phyloP scores from a whole-genome alignment of 2,329 filamentous ascomycete species.

The Penicillium sp. region DNA sequence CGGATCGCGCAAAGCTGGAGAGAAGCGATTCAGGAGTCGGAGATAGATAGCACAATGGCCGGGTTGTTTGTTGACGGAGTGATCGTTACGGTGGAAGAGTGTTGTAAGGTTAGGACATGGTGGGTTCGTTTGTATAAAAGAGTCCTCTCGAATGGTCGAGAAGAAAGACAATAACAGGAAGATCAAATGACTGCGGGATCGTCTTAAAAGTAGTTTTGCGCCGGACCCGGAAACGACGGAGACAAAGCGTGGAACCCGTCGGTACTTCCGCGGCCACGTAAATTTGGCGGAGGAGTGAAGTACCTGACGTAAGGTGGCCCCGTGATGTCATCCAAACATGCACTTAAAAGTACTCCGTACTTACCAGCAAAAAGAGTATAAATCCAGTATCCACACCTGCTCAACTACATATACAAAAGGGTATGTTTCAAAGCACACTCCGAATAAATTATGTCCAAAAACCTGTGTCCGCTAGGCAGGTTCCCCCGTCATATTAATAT shows the following conservation, averaged over 20 bases:
- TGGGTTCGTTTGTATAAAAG: not conserved
- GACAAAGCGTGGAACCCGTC: not conserved
- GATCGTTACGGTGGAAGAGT: constrained; percentile 1
- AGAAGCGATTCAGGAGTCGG: constrained; percentile 1
- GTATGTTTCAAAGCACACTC: not conserved
- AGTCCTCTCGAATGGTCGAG: not conserved
- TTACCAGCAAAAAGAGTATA: not conserved
- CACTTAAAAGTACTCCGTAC: not conserved
- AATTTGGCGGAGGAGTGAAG: constrained; percentile 18
- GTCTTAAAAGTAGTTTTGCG: constrained; percentile 16
- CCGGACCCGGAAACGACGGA: constrained; percentile 31
- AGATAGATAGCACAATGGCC: not conserved
- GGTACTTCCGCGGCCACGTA: constrained; percentile 29
- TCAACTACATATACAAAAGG: not conserved
- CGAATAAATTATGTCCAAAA: not conserved
- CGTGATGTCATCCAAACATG: constrained; percentile 36
- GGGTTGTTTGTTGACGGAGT: not conserved
- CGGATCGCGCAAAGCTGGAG: constrained; percentile 14
- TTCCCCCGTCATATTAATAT: not conserved
- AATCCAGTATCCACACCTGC: not conserved
- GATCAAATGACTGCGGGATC: too few species aligned
- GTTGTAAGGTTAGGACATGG: constrained; percentile 15
- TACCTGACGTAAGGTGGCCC: constrained; percentile 35
- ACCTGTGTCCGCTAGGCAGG: not conserved
- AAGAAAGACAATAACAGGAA: not conserved